Percentiles rank a stretch among this genome's conserved stretches.
Evolutionary conservation across 2,329 filamentous ascomycete species (phyloP).

Genomic region (Aspergillus aculeatinus): DNA sequence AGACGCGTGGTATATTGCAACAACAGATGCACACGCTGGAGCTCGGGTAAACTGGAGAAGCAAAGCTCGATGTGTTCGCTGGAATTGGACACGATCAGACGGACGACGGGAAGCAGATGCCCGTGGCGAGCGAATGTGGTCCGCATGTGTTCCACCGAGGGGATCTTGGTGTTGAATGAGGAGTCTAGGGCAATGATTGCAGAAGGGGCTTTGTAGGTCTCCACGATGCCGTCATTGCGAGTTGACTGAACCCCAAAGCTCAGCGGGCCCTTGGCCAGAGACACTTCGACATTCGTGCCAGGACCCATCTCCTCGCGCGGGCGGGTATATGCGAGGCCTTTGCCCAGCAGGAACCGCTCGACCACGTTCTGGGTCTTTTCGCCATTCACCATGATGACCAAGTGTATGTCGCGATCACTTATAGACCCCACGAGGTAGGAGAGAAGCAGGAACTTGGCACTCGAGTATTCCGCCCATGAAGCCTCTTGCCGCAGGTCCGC

Average conservation of each 20-base stretch:
- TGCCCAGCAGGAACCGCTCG: conserved; percentile 45
- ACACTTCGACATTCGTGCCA: conserved; percentile 35
- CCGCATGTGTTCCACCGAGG: conserved; percentile 41
- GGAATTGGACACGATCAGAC: conserved; percentile 47
- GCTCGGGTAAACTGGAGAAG: conserved; percentile 37
- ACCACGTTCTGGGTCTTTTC: conserved; percentile 39
- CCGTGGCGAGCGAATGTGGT: conserved; percentile 37
- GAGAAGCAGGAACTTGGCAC: conserved; percentile 47
- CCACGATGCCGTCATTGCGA: conserved; percentile 29
- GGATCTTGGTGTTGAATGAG: conserved; percentile 41
- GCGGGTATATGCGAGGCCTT: conserved; percentile 36
- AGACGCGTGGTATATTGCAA: conserved; percentile 35
- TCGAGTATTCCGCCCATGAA: conserved; percentile 49
- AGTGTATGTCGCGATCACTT: conserved; percentile 35
- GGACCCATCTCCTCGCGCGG: conserved; percentile 33
- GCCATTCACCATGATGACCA: conserved; percentile 40
- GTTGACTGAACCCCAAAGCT: conserved; percentile 39
- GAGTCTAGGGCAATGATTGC: conserved; percentile 47
- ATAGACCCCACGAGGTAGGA: conserved; percentile 43
- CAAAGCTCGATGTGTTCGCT: conserved; percentile 48
- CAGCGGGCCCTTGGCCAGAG: conserved; percentile 34
- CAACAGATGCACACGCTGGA: conserved; percentile 35
- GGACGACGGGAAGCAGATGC: conserved; percentile 44
- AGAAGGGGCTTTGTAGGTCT: conserved; percentile 36
- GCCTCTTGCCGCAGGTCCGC: conserved; percentile 40